Evolutionary conservation across 1,284 basidiomycete species (phyloP).

Genomic region (Cutaneotrichosporon sp.): DNA sequence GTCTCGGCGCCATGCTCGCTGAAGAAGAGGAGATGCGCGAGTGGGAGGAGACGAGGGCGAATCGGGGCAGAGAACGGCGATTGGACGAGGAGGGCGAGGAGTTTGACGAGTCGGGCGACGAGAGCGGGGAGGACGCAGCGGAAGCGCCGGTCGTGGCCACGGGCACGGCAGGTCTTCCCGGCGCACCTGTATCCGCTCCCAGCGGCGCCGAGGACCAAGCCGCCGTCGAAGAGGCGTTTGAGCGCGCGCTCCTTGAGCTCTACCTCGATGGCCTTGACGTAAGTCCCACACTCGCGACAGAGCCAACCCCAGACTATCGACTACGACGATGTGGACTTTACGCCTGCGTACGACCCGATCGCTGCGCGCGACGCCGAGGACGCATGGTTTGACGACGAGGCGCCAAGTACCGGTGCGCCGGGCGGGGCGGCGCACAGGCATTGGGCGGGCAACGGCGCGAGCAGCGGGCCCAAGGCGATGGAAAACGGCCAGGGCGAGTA

Average conservation of each 20-base stretch:
- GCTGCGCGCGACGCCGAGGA: constrained; percentile 37
- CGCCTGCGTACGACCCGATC: constrained; percentile 35
- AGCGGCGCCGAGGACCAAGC: constrained; percentile 28
- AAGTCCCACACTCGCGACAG: too few species aligned
- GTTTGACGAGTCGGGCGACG: constrained; percentile 40
- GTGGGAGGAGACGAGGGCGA: constrained; percentile 30
- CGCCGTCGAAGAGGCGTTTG: constrained; percentile 34
- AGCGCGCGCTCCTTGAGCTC: constrained; percentile 39
- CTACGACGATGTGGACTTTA: constrained; percentile 43
- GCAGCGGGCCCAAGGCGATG: constrained; percentile 2
- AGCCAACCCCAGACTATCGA: constrained; percentile 32
- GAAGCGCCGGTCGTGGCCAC: background rate
- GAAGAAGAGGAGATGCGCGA: constrained; percentile 44
- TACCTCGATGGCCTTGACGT: constrained; percentile 48
- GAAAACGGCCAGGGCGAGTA: constrained; percentile 45
- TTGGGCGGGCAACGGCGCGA: constrained; percentile 4
- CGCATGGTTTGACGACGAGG: constrained; percentile 45
- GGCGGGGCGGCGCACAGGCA: constrained; percentile 8
- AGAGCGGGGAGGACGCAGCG: constrained; percentile 3
- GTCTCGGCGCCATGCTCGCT: constrained; percentile 39
- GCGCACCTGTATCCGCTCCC: background rate
- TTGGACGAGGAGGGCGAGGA: constrained; percentile 34
- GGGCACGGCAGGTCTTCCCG: too few species aligned
- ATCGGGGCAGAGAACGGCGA: constrained; percentile 32
- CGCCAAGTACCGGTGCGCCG: too few species aligned